phyloP scores from a whole-genome alignment of 2,329 filamentous ascomycete genomes.

The Trichoderma endophyticum region DNA sequence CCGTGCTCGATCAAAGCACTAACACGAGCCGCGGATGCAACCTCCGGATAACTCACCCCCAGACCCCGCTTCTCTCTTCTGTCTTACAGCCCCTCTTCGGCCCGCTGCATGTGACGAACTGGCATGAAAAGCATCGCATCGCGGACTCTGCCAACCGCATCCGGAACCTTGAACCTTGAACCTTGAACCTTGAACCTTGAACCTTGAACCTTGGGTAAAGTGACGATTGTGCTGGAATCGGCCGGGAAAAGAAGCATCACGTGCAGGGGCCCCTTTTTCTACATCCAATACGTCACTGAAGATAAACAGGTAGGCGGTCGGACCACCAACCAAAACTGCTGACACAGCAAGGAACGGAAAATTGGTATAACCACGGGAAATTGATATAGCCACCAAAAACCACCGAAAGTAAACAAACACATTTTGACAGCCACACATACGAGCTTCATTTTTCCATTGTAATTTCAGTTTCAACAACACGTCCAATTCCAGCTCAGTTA shows the following conservation, averaged over 20 bases:
- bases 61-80: neutral
- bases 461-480: neutral
- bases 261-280: neutral
- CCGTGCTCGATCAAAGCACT: neutral
- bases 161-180: neutral
- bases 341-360: neutral
- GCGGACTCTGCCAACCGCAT: neutral
- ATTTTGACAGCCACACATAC: neutral
- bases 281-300: neutral
- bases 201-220: no score
- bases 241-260: neutral
- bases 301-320: neutral
- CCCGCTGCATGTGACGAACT: neutral
- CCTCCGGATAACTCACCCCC: neutral
- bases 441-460: neutral
- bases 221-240: neutral
- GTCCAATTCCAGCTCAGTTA: neutral
- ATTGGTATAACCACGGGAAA: neutral
- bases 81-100: neutral
- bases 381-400: neutral
- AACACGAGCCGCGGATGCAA: constrained; percentile 3
- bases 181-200: neutral
- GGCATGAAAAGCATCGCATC: neutral
- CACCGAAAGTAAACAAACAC: neutral
- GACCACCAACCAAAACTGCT: neutral